Percentiles rank a stretch among this genome's conserved stretches.
Evolutionary conservation across 2,329 filamentous ascomycete species (phyloP).

Genomic region (Cryoendolithus antarcticus): DNA sequence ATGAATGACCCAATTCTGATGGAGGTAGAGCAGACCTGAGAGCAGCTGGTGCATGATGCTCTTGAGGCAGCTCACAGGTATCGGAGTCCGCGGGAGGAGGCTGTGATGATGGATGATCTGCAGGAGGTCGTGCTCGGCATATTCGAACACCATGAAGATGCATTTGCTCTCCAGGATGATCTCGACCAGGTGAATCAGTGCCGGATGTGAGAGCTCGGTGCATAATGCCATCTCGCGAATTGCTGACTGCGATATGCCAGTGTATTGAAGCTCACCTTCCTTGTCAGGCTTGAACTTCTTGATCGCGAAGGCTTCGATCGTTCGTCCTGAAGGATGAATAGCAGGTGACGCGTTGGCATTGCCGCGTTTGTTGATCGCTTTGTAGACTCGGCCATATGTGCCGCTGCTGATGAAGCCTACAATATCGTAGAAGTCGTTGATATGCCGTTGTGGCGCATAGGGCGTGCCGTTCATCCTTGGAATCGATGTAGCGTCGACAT

Average conservation of each 20-base stretch:
- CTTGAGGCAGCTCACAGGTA: constrained; percentile 78
- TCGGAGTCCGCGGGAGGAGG: constrained; percentile 73
- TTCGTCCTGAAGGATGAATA: constrained; percentile 20
- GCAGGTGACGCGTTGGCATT: constrained; percentile 32
- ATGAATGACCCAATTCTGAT: constrained; percentile 94
- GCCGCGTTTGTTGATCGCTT: constrained; percentile 77
- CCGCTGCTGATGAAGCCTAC: constrained; percentile 97
- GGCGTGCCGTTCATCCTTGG: constrained; percentile 23
- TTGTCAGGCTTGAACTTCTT: constrained; percentile 99
- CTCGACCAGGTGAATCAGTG: constrained; percentile 82
- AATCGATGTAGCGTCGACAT: constrained; percentile 12
- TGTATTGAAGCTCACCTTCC: constrained; percentile 94
- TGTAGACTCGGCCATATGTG: constrained; percentile 97
- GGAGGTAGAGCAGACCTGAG: constrained; percentile 87
- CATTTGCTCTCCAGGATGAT: constrained; percentile 98
- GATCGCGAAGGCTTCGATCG: constrained; percentile 77
- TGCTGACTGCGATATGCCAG: constrained; percentile 92
- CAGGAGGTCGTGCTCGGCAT: constrained; percentile 90
- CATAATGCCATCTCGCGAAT: constrained; percentile 96
- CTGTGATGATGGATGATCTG: constrained; percentile 98
- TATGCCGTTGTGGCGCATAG: constrained; percentile 64
- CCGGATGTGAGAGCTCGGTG: constrained; percentile 76
- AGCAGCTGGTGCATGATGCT: constrained; percentile 93
- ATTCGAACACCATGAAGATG: constrained; percentile 99
- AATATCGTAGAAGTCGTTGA: constrained; percentile 88